Conservation (phyloP, 257 asterid species). For the Nicotiana sylvestris region DNA sequence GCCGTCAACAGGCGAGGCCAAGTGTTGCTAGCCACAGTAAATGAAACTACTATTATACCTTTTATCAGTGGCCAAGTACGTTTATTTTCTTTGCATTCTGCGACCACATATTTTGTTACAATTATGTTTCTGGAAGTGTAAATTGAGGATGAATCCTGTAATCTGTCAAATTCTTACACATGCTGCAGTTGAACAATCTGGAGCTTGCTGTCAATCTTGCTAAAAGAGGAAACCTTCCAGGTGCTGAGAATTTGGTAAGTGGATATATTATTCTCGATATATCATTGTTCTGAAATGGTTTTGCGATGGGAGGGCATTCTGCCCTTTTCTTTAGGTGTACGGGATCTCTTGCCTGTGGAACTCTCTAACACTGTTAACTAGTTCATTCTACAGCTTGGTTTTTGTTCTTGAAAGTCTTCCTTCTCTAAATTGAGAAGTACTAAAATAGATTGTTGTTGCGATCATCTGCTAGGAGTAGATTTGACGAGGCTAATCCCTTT, state of each 20-base stretch:
- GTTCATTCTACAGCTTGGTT: background rate
- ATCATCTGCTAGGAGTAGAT: conserved; percentile 2
- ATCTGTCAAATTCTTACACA: background rate
- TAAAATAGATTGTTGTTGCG: background rate
- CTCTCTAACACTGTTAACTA: background rate
- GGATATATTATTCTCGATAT: background rate
- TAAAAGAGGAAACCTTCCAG: conserved; percentile 98
- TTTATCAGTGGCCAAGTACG: conserved; percentile 96
- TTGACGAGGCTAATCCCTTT: background rate
- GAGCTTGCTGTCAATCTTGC: conserved; percentile 99
- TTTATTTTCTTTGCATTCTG: conserved; percentile 3
- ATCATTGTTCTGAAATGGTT: background rate
- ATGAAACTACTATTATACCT: conserved; percentile 85
- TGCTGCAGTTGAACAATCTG: conserved; percentile 79
- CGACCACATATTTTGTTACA: background rate
- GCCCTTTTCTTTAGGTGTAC: background rate
- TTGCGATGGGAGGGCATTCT: background rate
- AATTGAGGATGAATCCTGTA: background rate
- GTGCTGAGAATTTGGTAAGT: conserved; percentile 96
- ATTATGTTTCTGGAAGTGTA: background rate
- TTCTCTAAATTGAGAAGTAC: background rate
- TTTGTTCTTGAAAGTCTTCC: conserved; percentile 5
- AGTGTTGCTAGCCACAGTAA: conserved; percentile 92
- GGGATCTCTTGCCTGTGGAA: background rate
- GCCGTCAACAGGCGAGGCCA: conserved; percentile 98